Conservation (phyloP, 2,329 filamentous ascomycete genomes). For the Xylariaceae sp. region DNA sequence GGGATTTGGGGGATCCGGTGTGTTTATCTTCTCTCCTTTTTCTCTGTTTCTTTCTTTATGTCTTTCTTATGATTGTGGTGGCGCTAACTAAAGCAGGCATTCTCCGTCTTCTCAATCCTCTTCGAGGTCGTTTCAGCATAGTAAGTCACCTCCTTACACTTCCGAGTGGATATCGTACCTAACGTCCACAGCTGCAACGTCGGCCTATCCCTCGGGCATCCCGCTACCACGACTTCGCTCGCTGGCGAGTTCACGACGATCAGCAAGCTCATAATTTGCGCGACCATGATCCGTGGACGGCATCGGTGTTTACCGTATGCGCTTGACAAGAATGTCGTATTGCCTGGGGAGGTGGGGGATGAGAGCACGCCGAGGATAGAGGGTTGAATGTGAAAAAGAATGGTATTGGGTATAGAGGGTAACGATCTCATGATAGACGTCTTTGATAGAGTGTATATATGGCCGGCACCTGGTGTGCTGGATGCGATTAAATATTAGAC, state of each 20-base stretch:
- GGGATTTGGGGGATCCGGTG: slow-evolving; percentile 11
- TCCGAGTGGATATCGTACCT: no score
- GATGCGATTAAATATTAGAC: no score
- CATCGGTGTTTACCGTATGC: slow-evolving; percentile 51
- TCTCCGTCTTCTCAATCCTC: slow-evolving; percentile 39
- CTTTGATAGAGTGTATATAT: no score
- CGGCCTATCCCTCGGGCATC: slow-evolving; percentile 42
- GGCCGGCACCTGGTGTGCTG: no score
- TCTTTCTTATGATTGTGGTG: no score
- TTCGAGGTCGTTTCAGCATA: slow-evolving; percentile 41
- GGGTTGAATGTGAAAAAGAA: no score
- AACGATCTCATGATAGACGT: no score
- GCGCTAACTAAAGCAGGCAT: slow-evolving; percentile 28
- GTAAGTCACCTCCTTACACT: background rate
- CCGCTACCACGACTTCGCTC: slow-evolving; percentile 41
- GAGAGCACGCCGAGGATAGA: no score
- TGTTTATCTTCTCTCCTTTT: background rate
- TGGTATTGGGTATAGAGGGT: no score
- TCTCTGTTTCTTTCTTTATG: no score
- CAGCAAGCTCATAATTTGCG: slow-evolving; percentile 50
- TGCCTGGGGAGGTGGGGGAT: background rate
- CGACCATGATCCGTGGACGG: slow-evolving; percentile 50
- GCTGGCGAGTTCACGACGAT: slow-evolving; percentile 43
- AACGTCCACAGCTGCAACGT: slow-evolving; percentile 36
- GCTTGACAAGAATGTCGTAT: slow-evolving; percentile 36